Percentiles rank a stretch among this genome's conserved stretches.
These are phyloP conservation scores for Alternaria angustiovoidea DNA, from an alignment of 2,329 filamentous ascomycete species.

Conservation along the genomic window DNA sequence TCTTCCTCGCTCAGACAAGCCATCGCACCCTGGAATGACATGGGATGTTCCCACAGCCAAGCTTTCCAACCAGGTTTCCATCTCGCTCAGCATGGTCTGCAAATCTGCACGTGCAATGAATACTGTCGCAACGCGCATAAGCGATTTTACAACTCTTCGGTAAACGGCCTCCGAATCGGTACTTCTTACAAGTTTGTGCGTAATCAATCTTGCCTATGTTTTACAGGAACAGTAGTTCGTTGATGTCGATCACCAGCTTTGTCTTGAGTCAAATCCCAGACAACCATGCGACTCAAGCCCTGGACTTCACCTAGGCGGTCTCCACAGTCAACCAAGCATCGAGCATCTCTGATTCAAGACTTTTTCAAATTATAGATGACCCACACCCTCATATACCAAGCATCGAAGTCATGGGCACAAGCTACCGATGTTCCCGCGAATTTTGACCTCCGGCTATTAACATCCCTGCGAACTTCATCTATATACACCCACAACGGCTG, in stretches of 20 bases:
- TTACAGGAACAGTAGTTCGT: not conserved
- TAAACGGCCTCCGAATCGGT: not conserved
- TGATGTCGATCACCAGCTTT: not conserved
- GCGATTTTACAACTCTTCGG: not conserved
- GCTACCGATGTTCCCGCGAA: slow-evolving; percentile 27
- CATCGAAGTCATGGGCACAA: slow-evolving; percentile 18
- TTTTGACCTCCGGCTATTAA: slow-evolving; percentile 32
- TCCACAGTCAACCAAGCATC: slow-evolving; percentile 18
- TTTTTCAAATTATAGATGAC: slow-evolving; percentile 7
- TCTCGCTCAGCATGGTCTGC: not conserved
- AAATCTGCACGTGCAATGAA: not conserved
- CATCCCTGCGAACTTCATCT: slow-evolving; percentile 38
- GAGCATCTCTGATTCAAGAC: slow-evolving; percentile 4
- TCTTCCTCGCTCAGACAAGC: not conserved
- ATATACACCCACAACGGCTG: slow-evolving; percentile 24
- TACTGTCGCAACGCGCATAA: not conserved
- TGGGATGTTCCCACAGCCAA: slow-evolving; percentile 11
- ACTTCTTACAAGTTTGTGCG: not conserved
- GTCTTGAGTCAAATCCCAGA: not conserved
- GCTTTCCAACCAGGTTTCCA: slow-evolving; percentile 20
- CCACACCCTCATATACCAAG: slow-evolving; percentile 24
- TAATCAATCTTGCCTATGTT: not conserved
- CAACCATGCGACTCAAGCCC: not conserved
- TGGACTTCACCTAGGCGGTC: not conserved
- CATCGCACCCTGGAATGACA: slow-evolving; percentile 10